Evolutionary conservation across 1,284 basidiomycete species (phyloP), one percentile per base, ranked within the genome.

Genomic region (Ustilago trichophora): DNA sequence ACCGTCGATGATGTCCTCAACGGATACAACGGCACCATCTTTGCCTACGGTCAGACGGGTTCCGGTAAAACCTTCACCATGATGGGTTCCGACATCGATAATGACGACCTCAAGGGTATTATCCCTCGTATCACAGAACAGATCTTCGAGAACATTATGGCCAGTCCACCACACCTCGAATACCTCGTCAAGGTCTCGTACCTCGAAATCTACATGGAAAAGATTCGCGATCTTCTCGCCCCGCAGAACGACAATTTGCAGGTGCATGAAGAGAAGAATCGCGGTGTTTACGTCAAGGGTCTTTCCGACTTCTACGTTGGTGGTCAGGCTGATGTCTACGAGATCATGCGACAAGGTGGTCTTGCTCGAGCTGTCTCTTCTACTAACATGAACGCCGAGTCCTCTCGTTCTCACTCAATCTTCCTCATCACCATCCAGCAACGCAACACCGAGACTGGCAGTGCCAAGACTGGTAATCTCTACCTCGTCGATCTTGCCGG

Each of bases 301-400:
- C 86, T 99, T 27, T 94, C 94, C 0, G 96, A 98, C 80, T 97
- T 93, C 84, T 99, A 99, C 84, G 96, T 99, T 50, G 91, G 92
- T 37, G 69, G 64, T 9, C 68, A 76, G 32, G 59, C 56, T 72
- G 96, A 99, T 82, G 96, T 99, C 16, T 98, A 96, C 82, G 93
- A 97, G 83, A 97, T 98, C 77, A 98, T 99, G 94, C 88, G 93
- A 66, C 93, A 94, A 66, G 96, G 96, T 81, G 91, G 92, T 47
- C 87, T 87, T 45, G 90, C 93, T 26, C 87, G 96, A 71, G 92
- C 93, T 9, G 92, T 97, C 9, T 94, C 94, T 6, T 90, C 94
- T 4, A 99, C 96, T 5, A 96, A 98, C 84, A 99, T 99, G 96
- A 99, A 99, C 82, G 94, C 96, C 70, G 96, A 99, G 83, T 95